Evolutionary conservation across 164 flowering plant species (phyloP), one percentile per base, ranked within the genome.

Genomic region (Litsea cubeba): DNA sequence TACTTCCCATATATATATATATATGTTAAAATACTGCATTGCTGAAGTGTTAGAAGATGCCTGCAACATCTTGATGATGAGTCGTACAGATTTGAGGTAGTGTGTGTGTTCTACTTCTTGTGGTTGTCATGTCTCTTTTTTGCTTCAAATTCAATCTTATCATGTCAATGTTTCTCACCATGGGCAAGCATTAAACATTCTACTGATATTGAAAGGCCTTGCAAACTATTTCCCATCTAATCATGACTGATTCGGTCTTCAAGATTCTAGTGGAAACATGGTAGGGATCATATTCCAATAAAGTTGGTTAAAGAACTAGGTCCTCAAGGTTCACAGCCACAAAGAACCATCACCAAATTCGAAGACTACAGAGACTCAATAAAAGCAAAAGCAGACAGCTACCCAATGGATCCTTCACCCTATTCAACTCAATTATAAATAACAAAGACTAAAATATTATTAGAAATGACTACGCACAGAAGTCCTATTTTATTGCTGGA

Each of bases 281-380:
- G 97, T 95, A 77, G 97, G 91, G 81, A 95, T 95, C 84, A 95
- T 94, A 85, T 95, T 92, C 85, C 91, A 92, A 73, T 92, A 96
- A 71, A 94, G 98, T 81, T 90, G 97, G 98, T 82, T 91, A 62
- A 91, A 88, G 82, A 92, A 93, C 54, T 78, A 97, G 51, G 88
- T 95, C 74, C 91, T 95, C 76, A 95, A 93, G 77, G 90, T 95
- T 80, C 92, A 93, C 70, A 90, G 93, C 84, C 87, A 90, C 89
- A 85, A 54, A 24, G 78, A 68, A 93, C 95, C 71, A 84, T 91
- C 32, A 76, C 89, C 62, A 84, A 78, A 58, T 93, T 95, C 67
- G 99, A 95, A 71, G 91, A 90, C 40, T 93, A 93, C 84, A 77
- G 97, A 35, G 94, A 91, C 71, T 74, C 71, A 72, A 87, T 95